phyloP scores from a whole-genome alignment of 495 filamentous ascomycete species.

The Talaromyces adpressus region DNA sequence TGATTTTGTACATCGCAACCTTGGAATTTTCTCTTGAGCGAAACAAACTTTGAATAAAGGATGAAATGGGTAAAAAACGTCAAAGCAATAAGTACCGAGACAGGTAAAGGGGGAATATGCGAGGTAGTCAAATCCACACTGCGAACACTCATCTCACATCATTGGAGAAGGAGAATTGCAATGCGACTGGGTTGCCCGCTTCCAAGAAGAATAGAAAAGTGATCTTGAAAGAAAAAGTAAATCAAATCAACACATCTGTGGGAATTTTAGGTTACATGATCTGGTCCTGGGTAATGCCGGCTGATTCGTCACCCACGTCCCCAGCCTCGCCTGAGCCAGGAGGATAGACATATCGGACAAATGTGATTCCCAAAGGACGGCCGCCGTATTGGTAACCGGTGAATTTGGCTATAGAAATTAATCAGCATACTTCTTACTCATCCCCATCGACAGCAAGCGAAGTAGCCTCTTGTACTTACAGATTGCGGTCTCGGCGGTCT shows the following conservation, averaged over 20 bases:
- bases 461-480: conserved; percentile 36
- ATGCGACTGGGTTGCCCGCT: background rate
- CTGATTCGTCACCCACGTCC: conserved; percentile 69
- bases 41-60: background rate
- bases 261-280: conserved; percentile 65
- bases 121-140: background rate
- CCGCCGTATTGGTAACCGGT: conserved; percentile 96
- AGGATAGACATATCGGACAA: conserved; percentile 78
- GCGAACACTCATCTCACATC: background rate
- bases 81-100: background rate
- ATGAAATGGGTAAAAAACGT: background rate
- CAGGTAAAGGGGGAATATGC: background rate
- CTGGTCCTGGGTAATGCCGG: conserved; percentile 84
- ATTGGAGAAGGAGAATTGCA: background rate
- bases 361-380: conserved; percentile 84
- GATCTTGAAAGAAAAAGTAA: background rate
- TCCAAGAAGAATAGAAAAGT: background rate
- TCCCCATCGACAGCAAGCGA: background rate
- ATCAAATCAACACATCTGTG: conserved; percentile 1
- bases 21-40: background rate
- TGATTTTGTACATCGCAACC: background rate
- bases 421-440: background rate
- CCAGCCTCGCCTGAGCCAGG: conserved; percentile 60
- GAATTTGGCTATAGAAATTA: conserved; percentile 65
- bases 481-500: conserved; percentile 89